Base-by-base conservation (phyloP, 2,329 filamentous ascomycete genomes). In the Ceratocystis smalleyi region DNA sequence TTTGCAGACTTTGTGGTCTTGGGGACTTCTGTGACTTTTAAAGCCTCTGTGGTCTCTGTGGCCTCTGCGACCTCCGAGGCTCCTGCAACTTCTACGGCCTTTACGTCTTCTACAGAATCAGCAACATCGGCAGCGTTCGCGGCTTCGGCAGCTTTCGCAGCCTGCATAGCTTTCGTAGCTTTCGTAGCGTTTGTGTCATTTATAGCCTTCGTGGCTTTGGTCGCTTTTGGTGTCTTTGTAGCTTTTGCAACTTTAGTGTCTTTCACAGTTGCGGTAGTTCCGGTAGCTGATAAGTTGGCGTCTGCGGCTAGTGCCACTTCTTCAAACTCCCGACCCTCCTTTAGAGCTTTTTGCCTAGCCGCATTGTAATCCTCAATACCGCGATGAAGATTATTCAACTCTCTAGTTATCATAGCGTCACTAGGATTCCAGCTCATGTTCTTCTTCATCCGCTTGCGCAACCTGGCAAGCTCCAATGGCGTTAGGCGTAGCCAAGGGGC, bases 371-470 rank as follows among this genome's bases (percentile, higher is more conserved):
- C 81, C 62, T 85, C 83, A 17, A 83, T 78, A 2, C 84, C 84
- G 55, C 89, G 84, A 1, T 85, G 85, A 19, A 89, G 79, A 22
- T 78, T 78, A 71, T 87, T 87, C 0, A 94, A 80, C 73, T 92
- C 88, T 35, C 88, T 80, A 17, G 87, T 83, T 68, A 92, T 88
- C 89, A 94, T 94, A 0, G 89, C 91, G 69, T 89, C 87, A 68
- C 87, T 91, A 0, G 89, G 89, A 2, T 83, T 85, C 89, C 89
- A 94, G 3, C 88, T 85, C 0, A 88, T 87, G 70, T 94, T 94
- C 78, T 94, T 94, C 80, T 94, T 94, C 89, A 94, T 94, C 19
- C 87, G 81, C 75, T 94, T 94, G 67, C 89, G 79, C 6, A 94
- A 78, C 68, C 84, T 81, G 0, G 83, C 84, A 59, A 87, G 76